Evolutionary conservation across 768 basidiomycete genomes (phyloP).

Genomic region (Lentinula detonsa): DNA sequence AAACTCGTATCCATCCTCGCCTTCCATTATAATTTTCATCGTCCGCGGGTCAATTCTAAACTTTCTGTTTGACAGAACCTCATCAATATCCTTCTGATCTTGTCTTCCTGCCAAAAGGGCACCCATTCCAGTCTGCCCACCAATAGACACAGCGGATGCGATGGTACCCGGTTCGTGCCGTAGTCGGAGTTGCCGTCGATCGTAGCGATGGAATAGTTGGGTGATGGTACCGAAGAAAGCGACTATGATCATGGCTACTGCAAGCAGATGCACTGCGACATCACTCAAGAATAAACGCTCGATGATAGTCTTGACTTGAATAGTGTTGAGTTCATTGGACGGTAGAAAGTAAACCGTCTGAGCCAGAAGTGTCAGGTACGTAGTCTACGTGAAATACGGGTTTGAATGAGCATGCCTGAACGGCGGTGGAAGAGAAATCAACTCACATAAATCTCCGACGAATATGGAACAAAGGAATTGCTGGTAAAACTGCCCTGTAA

Average conservation of each 20-base stretch:
- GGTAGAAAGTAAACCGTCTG: constrained; percentile 44
- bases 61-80: constrained; percentile 35
- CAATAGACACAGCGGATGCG: constrained; percentile 50
- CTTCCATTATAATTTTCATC: constrained; percentile 50
- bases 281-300: constrained; percentile 44
- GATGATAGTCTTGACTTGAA: constrained; percentile 37
- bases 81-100: constrained; percentile 22
- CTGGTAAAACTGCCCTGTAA: constrained; percentile 30
- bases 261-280: constrained; percentile 36
- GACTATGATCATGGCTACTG: constrained; percentile 35
- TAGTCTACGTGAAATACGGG: constrained; percentile 21
- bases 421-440: background rate
- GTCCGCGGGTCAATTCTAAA: constrained; percentile 45
- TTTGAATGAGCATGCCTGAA: background rate
- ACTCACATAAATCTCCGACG: constrained; percentile 45
- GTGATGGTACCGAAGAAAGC: constrained; percentile 36
- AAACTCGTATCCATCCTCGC: constrained; percentile 40
- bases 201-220: constrained; percentile 40
- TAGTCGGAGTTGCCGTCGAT: constrained; percentile 37
- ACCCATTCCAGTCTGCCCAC: constrained; percentile 43
- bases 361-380: constrained; percentile 44
- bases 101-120: constrained; percentile 28
- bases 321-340: constrained; percentile 24
- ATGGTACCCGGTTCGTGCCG: constrained; percentile 48
- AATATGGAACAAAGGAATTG: constrained; percentile 29